Base-by-base conservation (phyloP, 139 green algal genomes). In the Chlorella sp. region DNA sequence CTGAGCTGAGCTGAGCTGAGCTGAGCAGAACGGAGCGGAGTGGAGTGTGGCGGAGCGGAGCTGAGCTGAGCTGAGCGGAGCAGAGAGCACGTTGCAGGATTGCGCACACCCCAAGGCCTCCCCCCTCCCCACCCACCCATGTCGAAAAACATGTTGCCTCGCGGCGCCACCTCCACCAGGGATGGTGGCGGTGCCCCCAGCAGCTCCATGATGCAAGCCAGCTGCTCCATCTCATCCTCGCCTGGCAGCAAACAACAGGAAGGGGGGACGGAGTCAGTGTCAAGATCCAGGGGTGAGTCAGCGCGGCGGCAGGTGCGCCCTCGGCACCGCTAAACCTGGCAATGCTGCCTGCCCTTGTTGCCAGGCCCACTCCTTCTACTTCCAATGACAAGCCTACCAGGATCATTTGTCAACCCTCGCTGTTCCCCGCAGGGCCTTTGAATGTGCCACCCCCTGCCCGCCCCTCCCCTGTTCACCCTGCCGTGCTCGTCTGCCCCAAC, bases 201-300 rank as follows among this genome's bases (percentile, higher is more conserved):
- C 60, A 96, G 96, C 90, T 98, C 95, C 37, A 96, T 91, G 71
- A 99, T 98, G 89, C 96, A 95, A 2, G 91, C 88, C 92, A 99
- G 89, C 90, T 99, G 93, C 90, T 99, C 96, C 64, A 97, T 95
- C 94, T 99, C 98, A 16, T 95, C 76, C 83, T 93, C 87, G 57
- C 57, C 81, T 86, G 53, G 57, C 75, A 9, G 12, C 28, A 48
- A 34, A 34, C 39, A 19, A 1, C 64, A 61, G 12, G 39, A 83
- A 15, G 22, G 36, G 15, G n/a, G 73, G n/a, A 24, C 24, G 42
- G 32, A 24, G 19, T 42, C 36, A 3, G 15, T 42, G n/a, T n/a
- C 36, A 60, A 34, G 21, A 3, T 30, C 77, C 53, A 83, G n/a
- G 2, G 37, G 28, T 83, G 36, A 22, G 2, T 83, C n/a, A 83